phyloP scores from a whole-genome alignment of 768 basidiomycete species.

The Suillus plorans region DNA sequence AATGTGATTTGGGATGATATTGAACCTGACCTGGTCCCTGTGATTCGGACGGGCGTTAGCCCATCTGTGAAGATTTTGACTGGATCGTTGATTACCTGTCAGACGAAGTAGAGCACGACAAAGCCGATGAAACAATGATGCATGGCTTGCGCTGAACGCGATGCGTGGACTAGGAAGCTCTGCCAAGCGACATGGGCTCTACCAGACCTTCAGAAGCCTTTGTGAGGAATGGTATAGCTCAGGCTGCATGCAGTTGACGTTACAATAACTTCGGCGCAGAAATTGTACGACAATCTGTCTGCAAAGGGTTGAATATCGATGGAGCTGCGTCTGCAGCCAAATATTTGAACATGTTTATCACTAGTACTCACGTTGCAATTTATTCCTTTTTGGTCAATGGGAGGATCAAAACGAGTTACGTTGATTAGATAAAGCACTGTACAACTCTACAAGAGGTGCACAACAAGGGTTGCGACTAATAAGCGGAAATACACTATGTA shows the following conservation, averaged over 20 bases:
- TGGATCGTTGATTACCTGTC: neutral
- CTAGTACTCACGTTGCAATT: too few species aligned
- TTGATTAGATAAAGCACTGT: neutral
- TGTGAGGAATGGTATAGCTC: too few species aligned
- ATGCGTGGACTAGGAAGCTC: neutral
- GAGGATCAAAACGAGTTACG: too few species aligned
- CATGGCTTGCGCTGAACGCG: neutral
- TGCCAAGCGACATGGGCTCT: neutral
- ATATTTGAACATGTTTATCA: too few species aligned
- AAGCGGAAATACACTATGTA: conserved; percentile 7
- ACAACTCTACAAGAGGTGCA: neutral
- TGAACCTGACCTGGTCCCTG: neutral
- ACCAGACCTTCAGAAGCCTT: too few species aligned
- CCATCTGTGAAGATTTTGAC: neutral
- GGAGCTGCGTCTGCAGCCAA: too few species aligned
- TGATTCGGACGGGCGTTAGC: too few species aligned
- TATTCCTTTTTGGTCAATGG: too few species aligned
- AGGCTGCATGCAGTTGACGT: too few species aligned
- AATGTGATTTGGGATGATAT: neutral
- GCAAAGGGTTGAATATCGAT: too few species aligned
- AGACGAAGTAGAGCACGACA: neutral
- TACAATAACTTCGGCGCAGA: too few species aligned
- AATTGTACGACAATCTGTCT: too few species aligned
- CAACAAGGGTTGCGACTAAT: conserved; percentile 2
- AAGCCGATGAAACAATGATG: neutral